Evolutionary conservation across 169 alveolate genomes (phyloP), one percentile per base, ranked within the genome.

Genomic region (Babesia microti): DNA sequence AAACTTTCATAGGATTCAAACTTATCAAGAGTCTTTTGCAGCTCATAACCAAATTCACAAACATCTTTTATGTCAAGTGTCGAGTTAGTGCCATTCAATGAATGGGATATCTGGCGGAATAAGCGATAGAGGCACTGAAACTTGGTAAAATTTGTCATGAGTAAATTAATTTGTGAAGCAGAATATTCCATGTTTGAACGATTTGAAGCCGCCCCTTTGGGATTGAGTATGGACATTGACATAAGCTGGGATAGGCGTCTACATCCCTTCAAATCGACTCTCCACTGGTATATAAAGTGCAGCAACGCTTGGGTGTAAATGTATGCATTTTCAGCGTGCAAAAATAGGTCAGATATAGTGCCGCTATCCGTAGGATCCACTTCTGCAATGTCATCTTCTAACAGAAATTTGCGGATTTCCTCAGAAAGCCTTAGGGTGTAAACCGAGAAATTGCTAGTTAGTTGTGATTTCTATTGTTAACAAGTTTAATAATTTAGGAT

Each of bases 231-330:
- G 11, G 76, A 46, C 3, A 42, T 41, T 4, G 76, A 63, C 5
- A 76, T 42, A 51, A 79, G 68, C 50, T 86, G 93, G 3, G 92
- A 81, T n/a, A 86, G 53, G 28, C 92, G 70, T 6, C 93, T 55
- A 50, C 89, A 82, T 2, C 93, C 91, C 7, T 74, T 53, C 14
- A 79, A 46, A 23, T 86, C 93, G 12, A 82, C 82, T 19, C 91
- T 45, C 87, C 91, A 84, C 34, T 75, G 73, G 27, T 80, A 72
- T 39, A 84, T 85, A 37, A 81, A 86, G 33, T 83, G 89, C 19
- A 86, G 73, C 34, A 86, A 68, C 17, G 91, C 89, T 29, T 83
- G 90, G 22, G 93, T 80, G 72, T 86, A 86, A 50, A 86, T 79
- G 23, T 85, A 86, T 1, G 94, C 91, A 47, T 84, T 84, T 55